A percentile compares a stretch with the other conserved stretches of the same genome.
phyloP scores from a whole-genome alignment of 768 basidiomycete species.

The Amanita jacksonii region DNA sequence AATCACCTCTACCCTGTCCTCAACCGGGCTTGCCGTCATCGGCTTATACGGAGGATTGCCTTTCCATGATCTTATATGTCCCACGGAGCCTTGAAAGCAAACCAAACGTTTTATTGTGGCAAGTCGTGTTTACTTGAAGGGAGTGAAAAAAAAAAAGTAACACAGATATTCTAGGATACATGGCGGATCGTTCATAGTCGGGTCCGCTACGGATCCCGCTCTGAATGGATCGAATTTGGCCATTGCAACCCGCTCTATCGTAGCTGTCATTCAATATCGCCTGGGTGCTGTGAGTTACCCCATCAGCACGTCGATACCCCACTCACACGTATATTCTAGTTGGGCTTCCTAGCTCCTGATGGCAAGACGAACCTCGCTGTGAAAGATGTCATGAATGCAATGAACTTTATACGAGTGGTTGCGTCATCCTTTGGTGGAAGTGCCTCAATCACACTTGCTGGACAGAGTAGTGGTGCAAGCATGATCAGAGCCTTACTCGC shows the following conservation, averaged over 20 bases:
- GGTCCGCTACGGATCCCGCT: constrained; percentile 62
- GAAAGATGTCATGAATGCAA: constrained; percentile 55
- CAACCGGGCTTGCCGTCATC: constrained; percentile 45
- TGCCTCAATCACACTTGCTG: constrained; percentile 59
- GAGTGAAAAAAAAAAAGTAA: background rate
- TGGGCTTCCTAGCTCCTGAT: constrained; percentile 68
- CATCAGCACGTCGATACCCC: background rate
- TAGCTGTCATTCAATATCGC: constrained; percentile 78
- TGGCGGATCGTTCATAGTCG: constrained; percentile 71
- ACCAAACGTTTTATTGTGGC: constrained; percentile 55
- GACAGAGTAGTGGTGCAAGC: constrained; percentile 74
- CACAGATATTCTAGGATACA: constrained; percentile 50
- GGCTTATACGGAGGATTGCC: constrained; percentile 66
- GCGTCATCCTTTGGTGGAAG: constrained; percentile 62
- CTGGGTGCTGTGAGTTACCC: constrained; percentile 54
- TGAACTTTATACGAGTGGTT: constrained; percentile 51
- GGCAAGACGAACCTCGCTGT: constrained; percentile 66
- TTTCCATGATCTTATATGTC: constrained; percentile 69
- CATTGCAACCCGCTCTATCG: constrained; percentile 59
- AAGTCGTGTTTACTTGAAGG: constrained; percentile 15
- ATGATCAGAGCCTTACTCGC: constrained; percentile 74
- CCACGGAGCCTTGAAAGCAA: constrained; percentile 31
- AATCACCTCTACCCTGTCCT: constrained; percentile 63
- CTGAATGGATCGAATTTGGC: constrained; percentile 76
- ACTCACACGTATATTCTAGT: constrained; percentile 28